Conservation (phyloP, 306 rosid species). For the Prunus mume region DNA sequence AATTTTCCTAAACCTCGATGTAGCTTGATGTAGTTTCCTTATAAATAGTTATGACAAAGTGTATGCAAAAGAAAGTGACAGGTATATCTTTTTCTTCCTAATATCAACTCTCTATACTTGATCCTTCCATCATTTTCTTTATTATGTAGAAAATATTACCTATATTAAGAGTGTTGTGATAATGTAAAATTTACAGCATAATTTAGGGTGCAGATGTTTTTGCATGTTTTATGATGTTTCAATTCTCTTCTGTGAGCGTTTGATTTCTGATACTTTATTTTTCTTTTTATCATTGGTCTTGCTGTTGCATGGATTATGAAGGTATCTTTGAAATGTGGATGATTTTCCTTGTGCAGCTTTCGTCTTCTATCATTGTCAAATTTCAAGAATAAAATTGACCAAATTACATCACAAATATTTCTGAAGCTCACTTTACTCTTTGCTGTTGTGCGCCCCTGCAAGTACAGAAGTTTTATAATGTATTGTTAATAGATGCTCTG, state of each 20-base stretch:
- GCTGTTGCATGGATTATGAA: neutral
- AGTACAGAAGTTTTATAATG: neutral
- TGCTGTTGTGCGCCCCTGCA: neutral
- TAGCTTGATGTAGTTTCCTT: neutral
- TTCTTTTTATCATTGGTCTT: neutral
- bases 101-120: neutral
- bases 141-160: neutral
- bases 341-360: neutral
- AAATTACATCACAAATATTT: neutral
- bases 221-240: neutral
- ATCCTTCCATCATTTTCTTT: too few species aligned
- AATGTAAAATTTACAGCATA: neutral
- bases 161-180: neutral
- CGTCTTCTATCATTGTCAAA: neutral
- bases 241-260: neutral
- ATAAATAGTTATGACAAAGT: neutral
- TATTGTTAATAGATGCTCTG: neutral
- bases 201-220: neutral
- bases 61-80: neutral
- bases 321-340: neutral
- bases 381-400: neutral
- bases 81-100: neutral
- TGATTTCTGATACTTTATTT: neutral
- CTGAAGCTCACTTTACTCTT: neutral
- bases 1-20: neutral